phyloP scores from a whole-genome alignment of 179 eudicot genomes.

The Silene noctiflora region DNA sequence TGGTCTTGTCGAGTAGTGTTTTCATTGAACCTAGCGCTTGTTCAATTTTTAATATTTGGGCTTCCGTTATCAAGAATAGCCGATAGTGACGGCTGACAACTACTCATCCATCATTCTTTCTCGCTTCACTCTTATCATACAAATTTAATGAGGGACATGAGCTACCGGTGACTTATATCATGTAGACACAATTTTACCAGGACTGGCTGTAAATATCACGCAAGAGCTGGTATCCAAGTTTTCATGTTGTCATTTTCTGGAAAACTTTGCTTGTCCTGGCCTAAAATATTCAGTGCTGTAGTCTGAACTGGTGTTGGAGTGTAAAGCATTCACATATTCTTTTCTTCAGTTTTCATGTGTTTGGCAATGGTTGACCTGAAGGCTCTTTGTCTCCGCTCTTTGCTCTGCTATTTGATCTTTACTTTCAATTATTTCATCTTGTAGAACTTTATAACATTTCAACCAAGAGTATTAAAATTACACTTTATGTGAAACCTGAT shows the following conservation, averaged over 20 bases:
- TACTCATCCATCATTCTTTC: too few relatives aligned
- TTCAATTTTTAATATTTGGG: too few relatives aligned
- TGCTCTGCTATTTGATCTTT: neutral
- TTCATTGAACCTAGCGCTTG: too few relatives aligned
- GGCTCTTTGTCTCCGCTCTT: neutral
- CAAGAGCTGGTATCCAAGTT: neutral
- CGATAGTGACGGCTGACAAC: too few relatives aligned
- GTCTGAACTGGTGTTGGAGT: neutral
- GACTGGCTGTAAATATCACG: neutral
- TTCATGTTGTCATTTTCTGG: neutral
- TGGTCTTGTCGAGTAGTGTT: too few relatives aligned
- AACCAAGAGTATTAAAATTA: neutral
- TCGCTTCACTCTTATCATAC: neutral
- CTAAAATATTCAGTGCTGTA: neutral
- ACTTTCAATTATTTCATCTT: neutral
- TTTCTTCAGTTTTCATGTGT: neutral
- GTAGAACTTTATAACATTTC: neutral
- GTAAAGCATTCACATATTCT: neutral
- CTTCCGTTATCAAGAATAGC: too few relatives aligned
- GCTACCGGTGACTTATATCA: too few relatives aligned
- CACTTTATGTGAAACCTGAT: too few relatives aligned
- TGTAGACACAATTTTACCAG: neutral
- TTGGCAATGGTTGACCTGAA: neutral
- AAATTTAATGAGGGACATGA: neutral
- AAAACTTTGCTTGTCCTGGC: neutral